Evolutionary conservation across 1,284 basidiomycete species (phyloP).

Genomic region (Wallemia mellicola): DNA sequence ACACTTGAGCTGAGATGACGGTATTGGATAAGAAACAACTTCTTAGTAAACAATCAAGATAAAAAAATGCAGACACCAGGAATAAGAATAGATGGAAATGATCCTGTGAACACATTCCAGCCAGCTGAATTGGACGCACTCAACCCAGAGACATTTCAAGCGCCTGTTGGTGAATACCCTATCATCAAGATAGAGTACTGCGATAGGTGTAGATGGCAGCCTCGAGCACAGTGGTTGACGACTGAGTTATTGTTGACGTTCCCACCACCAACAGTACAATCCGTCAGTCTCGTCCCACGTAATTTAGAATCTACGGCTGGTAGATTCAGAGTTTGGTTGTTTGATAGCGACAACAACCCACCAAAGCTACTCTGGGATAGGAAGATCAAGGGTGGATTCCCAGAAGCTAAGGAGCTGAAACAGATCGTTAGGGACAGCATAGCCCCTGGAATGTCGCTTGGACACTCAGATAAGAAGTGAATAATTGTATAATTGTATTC

Average conservation of each 20-base stretch:
- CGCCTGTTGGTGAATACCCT: constrained; percentile 7
- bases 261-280: constrained; percentile 33
- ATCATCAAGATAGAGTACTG: neutral
- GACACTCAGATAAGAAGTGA: constrained; percentile 40
- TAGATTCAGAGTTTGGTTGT: constrained; percentile 61
- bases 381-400: constrained; percentile 64
- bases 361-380: constrained; percentile 35
- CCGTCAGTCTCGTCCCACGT: constrained; percentile 39
- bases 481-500: neutral
- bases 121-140: neutral
- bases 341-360: constrained; percentile 11
- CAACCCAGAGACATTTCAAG: constrained; percentile 8
- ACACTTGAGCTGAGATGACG: too few species aligned
- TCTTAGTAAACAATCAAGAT: neutral
- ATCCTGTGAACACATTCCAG: neutral
- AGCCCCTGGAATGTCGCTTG: constrained; percentile 43
- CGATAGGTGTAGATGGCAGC: constrained; percentile 22
- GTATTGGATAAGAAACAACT: neutral
- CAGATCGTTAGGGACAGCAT: constrained; percentile 52
- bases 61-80: neutral
- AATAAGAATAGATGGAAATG: neutral
- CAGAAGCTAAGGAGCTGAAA: constrained; percentile 61
- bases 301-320: constrained; percentile 54
- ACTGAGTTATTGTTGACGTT: constrained; percentile 72
- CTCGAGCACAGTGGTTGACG: constrained; percentile 58